Evolutionary conservation across 2,329 filamentous ascomycete species (phyloP).

Genomic region (Hansfordia pulvinata): DNA sequence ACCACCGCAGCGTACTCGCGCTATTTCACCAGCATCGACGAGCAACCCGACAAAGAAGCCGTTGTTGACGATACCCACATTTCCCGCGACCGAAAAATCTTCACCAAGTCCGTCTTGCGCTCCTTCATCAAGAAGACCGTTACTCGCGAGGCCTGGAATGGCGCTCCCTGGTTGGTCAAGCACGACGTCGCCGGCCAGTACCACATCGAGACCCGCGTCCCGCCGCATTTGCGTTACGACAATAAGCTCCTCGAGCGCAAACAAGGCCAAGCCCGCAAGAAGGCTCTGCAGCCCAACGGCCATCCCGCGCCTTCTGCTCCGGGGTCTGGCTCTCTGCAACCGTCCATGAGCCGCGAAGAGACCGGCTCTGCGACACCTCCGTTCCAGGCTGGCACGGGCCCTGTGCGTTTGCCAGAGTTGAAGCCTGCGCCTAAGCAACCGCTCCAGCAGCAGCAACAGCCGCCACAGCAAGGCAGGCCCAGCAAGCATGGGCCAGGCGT

Average conservation of each 20-base stretch:
- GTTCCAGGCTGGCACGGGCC: slow-evolving; percentile 27
- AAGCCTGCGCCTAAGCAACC: slow-evolving; percentile 61
- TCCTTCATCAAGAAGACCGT: slow-evolving; percentile 93
- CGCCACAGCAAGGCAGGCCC: slow-evolving; percentile 45
- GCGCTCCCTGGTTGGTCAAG: slow-evolving; percentile 95
- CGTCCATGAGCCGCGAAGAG: no score
- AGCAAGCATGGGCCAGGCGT: slow-evolving; percentile 24
- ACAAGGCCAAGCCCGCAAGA: slow-evolving; percentile 53
- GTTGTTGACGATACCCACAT: slow-evolving; percentile 74
- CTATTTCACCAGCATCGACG: slow-evolving; percentile 67
- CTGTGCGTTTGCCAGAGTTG: slow-evolving; percentile 53
- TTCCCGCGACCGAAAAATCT: slow-evolving; percentile 75
- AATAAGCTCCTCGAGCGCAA: slow-evolving; percentile 68
- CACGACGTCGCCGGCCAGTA: slow-evolving; percentile 71
- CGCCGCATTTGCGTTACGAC: slow-evolving; percentile 69
- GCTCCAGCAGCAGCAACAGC: no score
- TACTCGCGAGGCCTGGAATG: slow-evolving; percentile 82
- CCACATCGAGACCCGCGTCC: slow-evolving; percentile 77
- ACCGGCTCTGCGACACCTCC: no score
- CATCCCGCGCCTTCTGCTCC: slow-evolving; percentile 12
- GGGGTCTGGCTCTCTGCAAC: no score
- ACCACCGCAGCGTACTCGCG: slow-evolving; percentile 59
- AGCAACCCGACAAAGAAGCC: slow-evolving; percentile 55
- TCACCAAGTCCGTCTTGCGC: slow-evolving; percentile 86
- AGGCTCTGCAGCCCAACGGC: slow-evolving; percentile 32